These are phyloP conservation scores for Pestalotiopsis sp. DNA, from an alignment of 2,329 filamentous ascomycete genomes.

Conservation along the genomic window DNA sequence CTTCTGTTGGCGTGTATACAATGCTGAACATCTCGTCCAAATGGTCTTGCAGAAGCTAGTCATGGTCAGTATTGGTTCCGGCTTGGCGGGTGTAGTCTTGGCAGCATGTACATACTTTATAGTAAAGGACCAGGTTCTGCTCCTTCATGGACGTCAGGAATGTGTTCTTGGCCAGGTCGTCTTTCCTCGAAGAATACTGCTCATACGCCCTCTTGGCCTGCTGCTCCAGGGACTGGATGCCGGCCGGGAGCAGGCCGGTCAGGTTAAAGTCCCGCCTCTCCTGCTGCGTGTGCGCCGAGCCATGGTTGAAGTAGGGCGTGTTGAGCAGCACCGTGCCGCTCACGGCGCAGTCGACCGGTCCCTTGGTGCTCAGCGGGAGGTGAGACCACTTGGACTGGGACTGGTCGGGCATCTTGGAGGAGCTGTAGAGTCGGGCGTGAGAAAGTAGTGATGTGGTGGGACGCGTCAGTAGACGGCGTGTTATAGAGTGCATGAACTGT, in stretches of 20 bases:
- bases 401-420: conserved; percentile 29
- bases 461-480: neutral
- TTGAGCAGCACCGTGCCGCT: conserved; percentile 60
- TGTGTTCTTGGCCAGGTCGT: conserved; percentile 80
- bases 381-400: conserved; percentile 42
- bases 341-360: conserved; percentile 53
- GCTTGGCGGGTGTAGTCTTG: neutral
- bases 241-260: conserved; percentile 71
- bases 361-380: conserved; percentile 50
- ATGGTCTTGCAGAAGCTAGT: conserved; percentile 72
- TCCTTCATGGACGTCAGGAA: conserved; percentile 85
- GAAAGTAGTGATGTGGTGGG: neutral
- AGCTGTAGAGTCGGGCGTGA: conserved; percentile 18
- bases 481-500: neutral
- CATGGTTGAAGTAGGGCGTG: conserved; percentile 78
- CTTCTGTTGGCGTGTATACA: conserved; percentile 92
- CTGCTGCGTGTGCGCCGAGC: conserved; percentile 72
- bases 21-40: conserved; percentile 86
- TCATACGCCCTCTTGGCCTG: conserved; percentile 79
- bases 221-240: conserved; percentile 75
- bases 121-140: conserved; percentile 85
- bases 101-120: conserved; percentile 52
- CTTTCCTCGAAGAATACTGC: conserved; percentile 68
- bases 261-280: conserved; percentile 74
- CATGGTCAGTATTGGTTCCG: neutral